phyloP scores from a whole-genome alignment of 2,329 filamentous ascomycete genomes.

The Fusarium verrucosum region DNA sequence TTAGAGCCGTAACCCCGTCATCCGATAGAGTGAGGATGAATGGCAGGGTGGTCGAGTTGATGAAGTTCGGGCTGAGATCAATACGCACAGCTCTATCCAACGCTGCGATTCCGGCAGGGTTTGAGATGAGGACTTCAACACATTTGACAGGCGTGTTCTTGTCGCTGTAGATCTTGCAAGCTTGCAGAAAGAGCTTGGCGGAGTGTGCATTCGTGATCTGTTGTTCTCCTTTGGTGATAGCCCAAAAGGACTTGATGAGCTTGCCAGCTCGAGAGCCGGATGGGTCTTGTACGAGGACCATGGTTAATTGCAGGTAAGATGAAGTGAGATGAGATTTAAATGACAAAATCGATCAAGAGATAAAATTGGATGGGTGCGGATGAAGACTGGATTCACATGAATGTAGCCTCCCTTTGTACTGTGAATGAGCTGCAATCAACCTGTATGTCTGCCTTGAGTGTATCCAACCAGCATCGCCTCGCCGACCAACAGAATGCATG shows the following conservation, averaged over 20 bases:
- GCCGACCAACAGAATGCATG: constrained; percentile 1
- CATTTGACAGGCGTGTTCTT: constrained; percentile 34
- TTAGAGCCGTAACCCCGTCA: constrained; percentile 27
- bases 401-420: constrained; percentile 17
- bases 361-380: neutral
- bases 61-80: constrained; percentile 43
- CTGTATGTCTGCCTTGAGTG: constrained; percentile 11
- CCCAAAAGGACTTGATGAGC: constrained; percentile 31
- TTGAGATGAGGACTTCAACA: constrained; percentile 44
- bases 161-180: constrained; percentile 17
- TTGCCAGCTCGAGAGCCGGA: constrained; percentile 21
- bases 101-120: constrained; percentile 31
- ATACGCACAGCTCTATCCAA: constrained; percentile 42
- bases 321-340: too few species aligned
- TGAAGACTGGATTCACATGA: neutral
- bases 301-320: neutral
- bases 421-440: neutral
- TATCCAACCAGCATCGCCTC: constrained; percentile 16
- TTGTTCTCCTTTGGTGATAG: constrained; percentile 28
- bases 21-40: constrained; percentile 25
- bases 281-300: constrained; percentile 6
- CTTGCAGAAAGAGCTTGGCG: constrained; percentile 45
- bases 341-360: too few species aligned
- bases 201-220: constrained; percentile 22
- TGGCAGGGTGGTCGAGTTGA: constrained; percentile 33